phyloP scores from a whole-genome alignment of 139 green algal species.

The Closterium sp. region DNA sequence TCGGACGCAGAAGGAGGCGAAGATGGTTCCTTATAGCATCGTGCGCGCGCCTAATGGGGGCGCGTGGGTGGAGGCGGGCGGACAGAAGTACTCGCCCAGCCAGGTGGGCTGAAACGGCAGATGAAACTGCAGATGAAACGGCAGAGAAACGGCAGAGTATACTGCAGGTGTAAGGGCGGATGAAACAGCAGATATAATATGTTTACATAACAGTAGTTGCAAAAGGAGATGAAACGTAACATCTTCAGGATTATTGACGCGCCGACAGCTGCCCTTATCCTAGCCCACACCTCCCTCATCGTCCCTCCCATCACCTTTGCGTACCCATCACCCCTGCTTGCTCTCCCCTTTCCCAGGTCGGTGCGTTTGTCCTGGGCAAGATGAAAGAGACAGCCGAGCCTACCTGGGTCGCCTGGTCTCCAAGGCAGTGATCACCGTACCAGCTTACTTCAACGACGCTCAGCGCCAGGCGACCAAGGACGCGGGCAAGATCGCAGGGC shows the following conservation, averaged over 20 bases:
- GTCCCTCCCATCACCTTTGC: too few relatives aligned
- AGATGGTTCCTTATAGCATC: constrained; percentile 99
- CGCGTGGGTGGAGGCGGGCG: constrained; percentile 93
- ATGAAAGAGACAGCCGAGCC: constrained; percentile 97
- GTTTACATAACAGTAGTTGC: too few relatives aligned
- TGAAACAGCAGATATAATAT: too few relatives aligned
- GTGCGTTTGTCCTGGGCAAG: constrained; percentile 89
- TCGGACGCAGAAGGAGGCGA: constrained; percentile 81
- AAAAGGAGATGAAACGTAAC: too few relatives aligned
- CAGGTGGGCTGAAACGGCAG: constrained; percentile 71
- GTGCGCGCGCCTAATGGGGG: constrained; percentile 83
- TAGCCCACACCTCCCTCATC: too few relatives aligned
- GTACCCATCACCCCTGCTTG: too few relatives aligned
- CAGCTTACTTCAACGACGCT: constrained; percentile 99
- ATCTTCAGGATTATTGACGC: too few relatives aligned
- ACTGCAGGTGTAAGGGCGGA: too few relatives aligned
- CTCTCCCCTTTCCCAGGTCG: constrained; percentile 68
- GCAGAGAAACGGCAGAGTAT: neutral
- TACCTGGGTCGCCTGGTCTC: constrained; percentile 85
- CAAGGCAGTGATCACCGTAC: constrained; percentile 97
- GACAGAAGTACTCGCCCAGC: constrained; percentile 86
- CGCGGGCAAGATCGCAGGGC: constrained; percentile 72
- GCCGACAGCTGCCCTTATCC: too few relatives aligned
- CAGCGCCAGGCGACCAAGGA: constrained; percentile 90
- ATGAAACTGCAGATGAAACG: neutral